A percentile compares a stretch with the other conserved stretches of the same genome.
Evolutionary conservation across 2,329 filamentous ascomycete genomes (phyloP).

Genomic region (Apiospora arundinis): DNA sequence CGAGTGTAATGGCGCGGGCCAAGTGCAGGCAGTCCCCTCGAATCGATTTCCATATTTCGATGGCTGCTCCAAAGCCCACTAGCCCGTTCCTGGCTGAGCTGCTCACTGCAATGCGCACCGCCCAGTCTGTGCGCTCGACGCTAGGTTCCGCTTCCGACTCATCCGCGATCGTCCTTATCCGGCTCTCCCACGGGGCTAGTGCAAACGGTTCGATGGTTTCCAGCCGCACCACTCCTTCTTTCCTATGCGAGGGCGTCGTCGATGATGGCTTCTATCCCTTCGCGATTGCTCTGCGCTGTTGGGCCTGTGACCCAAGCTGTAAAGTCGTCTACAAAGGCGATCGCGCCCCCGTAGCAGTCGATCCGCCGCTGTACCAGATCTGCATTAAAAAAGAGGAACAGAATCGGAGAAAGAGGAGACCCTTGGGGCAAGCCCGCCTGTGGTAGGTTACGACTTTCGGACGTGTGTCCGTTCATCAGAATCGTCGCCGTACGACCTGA

Average conservation of each 20-base stretch:
- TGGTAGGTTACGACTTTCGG: too few species aligned
- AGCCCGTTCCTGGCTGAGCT: slow-evolving; percentile 21
- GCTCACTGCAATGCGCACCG: slow-evolving; percentile 16
- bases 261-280: slow-evolving; percentile 33
- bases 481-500: too few species aligned
- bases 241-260: slow-evolving; percentile 32
- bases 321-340: too few species aligned
- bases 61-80: slow-evolving; percentile 17
- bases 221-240: slow-evolving; percentile 33
- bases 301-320: too few species aligned
- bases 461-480: too few species aligned
- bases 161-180: neutral
- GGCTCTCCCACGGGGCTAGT: too few species aligned
- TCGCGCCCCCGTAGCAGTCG: slow-evolving; percentile 32
- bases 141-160: neutral
- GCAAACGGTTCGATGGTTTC: too few species aligned
- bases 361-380: slow-evolving; percentile 38
- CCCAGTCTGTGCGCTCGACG: slow-evolving; percentile 15
- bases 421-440: too few species aligned
- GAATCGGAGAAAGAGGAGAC: slow-evolving; percentile 43
- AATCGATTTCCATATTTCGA: too few species aligned
- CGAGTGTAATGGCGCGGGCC: neutral
- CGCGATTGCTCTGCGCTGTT: slow-evolving; percentile 26
- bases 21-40: too few species aligned
- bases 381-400: slow-evolving; percentile 42